phyloP scores from a whole-genome alignment of 345 rosid genomes.

The Rubroshorea leprosula region DNA sequence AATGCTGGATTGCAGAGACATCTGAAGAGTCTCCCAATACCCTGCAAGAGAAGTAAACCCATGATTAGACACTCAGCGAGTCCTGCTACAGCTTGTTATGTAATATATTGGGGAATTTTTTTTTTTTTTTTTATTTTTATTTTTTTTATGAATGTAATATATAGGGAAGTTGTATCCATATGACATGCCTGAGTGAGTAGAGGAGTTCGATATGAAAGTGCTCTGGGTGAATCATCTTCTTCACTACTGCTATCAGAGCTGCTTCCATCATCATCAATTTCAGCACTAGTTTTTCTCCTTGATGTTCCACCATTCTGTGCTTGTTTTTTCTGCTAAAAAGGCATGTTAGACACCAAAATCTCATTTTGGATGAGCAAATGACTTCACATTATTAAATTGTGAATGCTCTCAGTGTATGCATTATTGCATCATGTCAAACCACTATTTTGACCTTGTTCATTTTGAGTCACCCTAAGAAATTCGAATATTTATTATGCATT shows the following conservation, averaged over 20 bases:
- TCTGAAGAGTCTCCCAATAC: conserved; percentile 92
- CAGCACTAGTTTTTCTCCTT: conserved; percentile 36
- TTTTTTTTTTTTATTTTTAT: too few relatives aligned
- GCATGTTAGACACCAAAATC: too few relatives aligned
- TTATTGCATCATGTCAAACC: too few relatives aligned
- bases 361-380: not conserved
- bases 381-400: not conserved
- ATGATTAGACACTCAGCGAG: too few relatives aligned
- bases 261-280: conserved; percentile 53
- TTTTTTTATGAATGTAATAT: too few relatives aligned
- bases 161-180: not conserved
- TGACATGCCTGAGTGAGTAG: conserved; percentile 70
- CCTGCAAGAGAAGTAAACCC: conserved; percentile 33
- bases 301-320: conserved; percentile 44
- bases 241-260: conserved; percentile 71
- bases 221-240: conserved; percentile 64
- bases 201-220: conserved; percentile 76
- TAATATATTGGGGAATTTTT: too few relatives aligned
- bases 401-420: too few relatives aligned
- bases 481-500: too few relatives aligned
- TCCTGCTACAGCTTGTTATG: too few relatives aligned
- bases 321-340: conserved; percentile 46
- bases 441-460: too few relatives aligned
- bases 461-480: too few relatives aligned
- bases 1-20: conserved; percentile 95